Evolutionary conservation across 2,329 filamentous ascomycete species (phyloP).

Genomic region (Fulvia fulva): DNA sequence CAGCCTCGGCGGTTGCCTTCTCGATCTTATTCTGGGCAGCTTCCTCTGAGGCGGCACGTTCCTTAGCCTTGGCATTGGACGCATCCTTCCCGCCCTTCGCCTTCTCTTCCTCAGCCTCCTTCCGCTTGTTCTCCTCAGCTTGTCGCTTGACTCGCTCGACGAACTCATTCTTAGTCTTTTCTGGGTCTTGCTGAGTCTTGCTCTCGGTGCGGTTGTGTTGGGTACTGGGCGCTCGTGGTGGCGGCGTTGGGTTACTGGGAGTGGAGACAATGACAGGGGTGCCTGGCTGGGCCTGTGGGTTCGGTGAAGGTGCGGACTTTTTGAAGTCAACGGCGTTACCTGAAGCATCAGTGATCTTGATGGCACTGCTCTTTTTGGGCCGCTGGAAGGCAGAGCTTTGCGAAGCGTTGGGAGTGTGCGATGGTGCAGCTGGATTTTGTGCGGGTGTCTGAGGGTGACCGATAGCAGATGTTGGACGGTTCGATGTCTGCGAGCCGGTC

Average conservation of each 20-base stretch:
- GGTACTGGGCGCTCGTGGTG: conserved; percentile 67
- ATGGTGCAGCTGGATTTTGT: conserved; percentile 57
- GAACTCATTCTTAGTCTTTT: conserved; percentile 63
- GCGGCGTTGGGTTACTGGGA: conserved; percentile 66
- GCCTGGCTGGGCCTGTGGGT: conserved; percentile 53
- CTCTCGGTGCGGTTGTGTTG: conserved; percentile 70
- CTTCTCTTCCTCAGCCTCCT: conserved; percentile 49
- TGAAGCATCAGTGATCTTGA: conserved; percentile 78
- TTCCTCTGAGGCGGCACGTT: conserved; percentile 27
- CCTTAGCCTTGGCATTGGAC: conserved; percentile 46
- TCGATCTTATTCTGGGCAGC: conserved; percentile 40
- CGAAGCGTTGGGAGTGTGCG: conserved; percentile 27
- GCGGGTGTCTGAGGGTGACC: conserved; percentile 57
- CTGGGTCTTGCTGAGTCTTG: conserved; percentile 64
- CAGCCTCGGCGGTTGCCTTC: conserved; percentile 35
- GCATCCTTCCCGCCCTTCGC: conserved; percentile 47
- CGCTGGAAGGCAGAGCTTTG: conserved; percentile 58
- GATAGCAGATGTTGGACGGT: conserved; percentile 57
- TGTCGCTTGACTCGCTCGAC: conserved; percentile 66
- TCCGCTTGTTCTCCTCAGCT: conserved; percentile 40
- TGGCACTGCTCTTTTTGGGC: conserved; percentile 65
- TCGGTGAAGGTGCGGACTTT: conserved; percentile 55
- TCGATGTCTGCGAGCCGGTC: conserved; percentile 72
- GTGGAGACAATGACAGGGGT: conserved; percentile 67
- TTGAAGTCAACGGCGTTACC: conserved; percentile 71